Evolutionary conservation across 2,329 filamentous ascomycete species (phyloP).

Genomic region (Fusarium tjaetaba): DNA sequence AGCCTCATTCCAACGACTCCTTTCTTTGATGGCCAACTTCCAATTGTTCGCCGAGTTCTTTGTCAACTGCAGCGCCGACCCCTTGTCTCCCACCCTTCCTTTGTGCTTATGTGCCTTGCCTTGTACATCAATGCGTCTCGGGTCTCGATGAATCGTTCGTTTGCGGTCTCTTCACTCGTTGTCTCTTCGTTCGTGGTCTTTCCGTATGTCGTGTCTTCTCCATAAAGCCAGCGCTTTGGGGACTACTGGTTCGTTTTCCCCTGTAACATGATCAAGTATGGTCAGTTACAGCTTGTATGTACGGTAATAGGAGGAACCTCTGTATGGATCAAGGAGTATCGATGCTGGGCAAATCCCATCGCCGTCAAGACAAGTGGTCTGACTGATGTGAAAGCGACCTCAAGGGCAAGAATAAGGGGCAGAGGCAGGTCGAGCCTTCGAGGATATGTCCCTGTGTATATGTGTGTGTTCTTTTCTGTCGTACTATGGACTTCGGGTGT

Average conservation of each 20-base stretch:
- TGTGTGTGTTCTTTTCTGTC: background rate
- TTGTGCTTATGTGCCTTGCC: rapidly evolving
- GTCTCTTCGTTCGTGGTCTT: rapidly evolving
- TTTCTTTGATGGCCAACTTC: background rate
- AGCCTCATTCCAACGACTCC: background rate
- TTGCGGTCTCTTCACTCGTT: no score
- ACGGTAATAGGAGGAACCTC: no score
- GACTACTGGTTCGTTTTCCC: background rate
- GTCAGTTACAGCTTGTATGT: background rate
- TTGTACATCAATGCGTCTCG: background rate
- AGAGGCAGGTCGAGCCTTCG: no score
- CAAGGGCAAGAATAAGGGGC: background rate
- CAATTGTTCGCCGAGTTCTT: background rate
- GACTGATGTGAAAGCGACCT: background rate
- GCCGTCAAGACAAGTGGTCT: background rate
- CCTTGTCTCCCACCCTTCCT: background rate
- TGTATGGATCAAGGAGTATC: background rate
- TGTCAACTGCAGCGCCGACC: background rate
- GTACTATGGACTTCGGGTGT: background rate
- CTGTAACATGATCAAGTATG: background rate
- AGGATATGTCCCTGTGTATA: background rate
- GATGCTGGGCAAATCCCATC: background rate
- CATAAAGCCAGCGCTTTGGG: background rate
- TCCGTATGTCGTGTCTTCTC: background rate
- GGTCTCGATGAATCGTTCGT: background rate